Evolutionary conservation across 2,329 filamentous ascomycete species (phyloP), one percentile per base, ranked within the genome.

Genomic region (Cercospora sp.): DNA sequence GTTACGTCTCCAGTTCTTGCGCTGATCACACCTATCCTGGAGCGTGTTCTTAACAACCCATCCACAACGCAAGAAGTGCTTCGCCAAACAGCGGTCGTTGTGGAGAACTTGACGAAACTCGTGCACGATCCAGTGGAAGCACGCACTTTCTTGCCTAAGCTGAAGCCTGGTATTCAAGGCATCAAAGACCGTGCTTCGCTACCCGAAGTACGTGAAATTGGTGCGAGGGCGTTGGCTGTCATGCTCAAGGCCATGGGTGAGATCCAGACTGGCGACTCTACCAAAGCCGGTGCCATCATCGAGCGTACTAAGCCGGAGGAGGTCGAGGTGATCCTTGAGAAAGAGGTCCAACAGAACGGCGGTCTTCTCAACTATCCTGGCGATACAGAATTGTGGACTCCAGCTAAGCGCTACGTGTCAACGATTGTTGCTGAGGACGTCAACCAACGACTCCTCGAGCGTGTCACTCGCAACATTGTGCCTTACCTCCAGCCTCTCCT

Each of bases 21-120:
- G 18, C 89, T 99, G 66, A 87, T 99, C 65, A 99, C 95, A 1
- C 95, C 95, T 57, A 90, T 98, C 74, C 88, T 99, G 30, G 95
- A 98, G 83, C 91, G 95, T 74, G 93, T 94, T 18, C 87, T 99
- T 70, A 97, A 97, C 84, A 94, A 90, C 69, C 95, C 94, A 8
- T 88, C 88, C 16, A 99, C 95, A 4, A 87, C 92, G 3, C 95
- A 99, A 80, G 95, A 99, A 82, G 94, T 98, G 24, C 86, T 97
- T 66, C 91, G 95, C 70, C 94, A 97, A 82, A 97, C 95, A 2
- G 93, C 97, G 32, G 93, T 99, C 65, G 96, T 99, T 62, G 91
- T 95, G 21, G 95, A 99, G 83, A 99, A 99, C 83, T 85, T 99
- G 83, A 99, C 95, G 69, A 98, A 97, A 84, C 89, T 99, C 34